Base-by-base conservation (phyloP, 129 eudicot genomes). In the Escallonia herrerae region DNA sequence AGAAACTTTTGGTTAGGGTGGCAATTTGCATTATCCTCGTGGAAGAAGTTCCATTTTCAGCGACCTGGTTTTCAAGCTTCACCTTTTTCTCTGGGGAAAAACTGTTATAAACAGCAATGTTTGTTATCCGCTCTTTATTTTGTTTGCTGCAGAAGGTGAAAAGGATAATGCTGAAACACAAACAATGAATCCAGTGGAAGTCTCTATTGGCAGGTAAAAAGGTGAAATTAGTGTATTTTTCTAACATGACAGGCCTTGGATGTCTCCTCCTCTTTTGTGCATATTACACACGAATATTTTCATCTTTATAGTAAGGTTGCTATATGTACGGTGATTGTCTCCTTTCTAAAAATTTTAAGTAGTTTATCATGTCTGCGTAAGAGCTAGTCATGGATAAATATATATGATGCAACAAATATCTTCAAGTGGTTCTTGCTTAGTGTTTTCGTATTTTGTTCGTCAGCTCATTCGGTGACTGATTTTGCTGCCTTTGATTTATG, bases 201-300 rank as follows among this genome's bases (percentile, higher is more conserved):
- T 70, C 62, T 52, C 74, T 71, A 84, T 72, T 65, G 83, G 77
- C 78, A 90, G 95, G 97, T 90, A 80, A 75, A 55, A 39, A 67
- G 41, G 63, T 65, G 76, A 68, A 65, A 58, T 58, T 67, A 40
- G 7, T 74, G 74, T 57, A 22, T 60, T 48, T 44, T 22, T 8
- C 40, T 46, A 4, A n/a, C 58, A 11, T 22, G 33, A 22, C 1
- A 22, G 33, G 33, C 33, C 33, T 22, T 22, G 33, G 33, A 22
- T 1, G 33, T 22, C 33, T 22, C 33, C 33, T 22, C 33, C 33
- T 22, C 1, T 22, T 22, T 22, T 22, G 33, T 22, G 33, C 33
- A 22, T 22, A 22, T 22, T 22, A 22, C 33, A 22, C 33, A 22
- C 1, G 33, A 22, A 22, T 22, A 22, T 22, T 0, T 22, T 22